Evolutionary conservation across 2,329 filamentous ascomycete genomes (phyloP).

Genomic region (Talaromyces sp.): DNA sequence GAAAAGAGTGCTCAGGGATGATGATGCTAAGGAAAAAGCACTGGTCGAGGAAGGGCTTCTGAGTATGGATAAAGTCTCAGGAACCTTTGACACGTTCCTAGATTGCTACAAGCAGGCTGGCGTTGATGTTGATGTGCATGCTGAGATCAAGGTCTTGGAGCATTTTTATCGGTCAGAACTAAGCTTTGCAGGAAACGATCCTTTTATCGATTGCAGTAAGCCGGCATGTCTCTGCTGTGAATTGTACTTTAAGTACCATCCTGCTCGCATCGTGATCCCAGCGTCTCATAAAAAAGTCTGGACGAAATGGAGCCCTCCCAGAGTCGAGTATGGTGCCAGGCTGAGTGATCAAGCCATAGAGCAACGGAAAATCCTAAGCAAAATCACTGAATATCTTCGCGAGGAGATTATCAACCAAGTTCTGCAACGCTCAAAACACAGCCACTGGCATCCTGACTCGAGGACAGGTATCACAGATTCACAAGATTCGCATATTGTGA

Average conservation of each 20-base stretch:
- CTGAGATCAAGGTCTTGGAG: constrained; percentile 50
- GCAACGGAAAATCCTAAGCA: constrained; percentile 26
- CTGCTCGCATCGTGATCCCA: constrained; percentile 25
- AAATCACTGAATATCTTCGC: constrained; percentile 26
- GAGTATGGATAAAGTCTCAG: constrained; percentile 27
- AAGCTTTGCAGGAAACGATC: constrained; percentile 39
- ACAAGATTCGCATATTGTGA: constrained; percentile 1
- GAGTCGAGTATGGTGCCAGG: constrained; percentile 17
- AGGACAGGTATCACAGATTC: constrained; percentile 21
- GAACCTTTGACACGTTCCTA: constrained; percentile 23
- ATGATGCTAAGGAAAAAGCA: constrained; percentile 11
- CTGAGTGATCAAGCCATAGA: constrained; percentile 16
- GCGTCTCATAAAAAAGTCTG: constrained; percentile 29
- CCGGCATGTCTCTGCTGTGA: constrained; percentile 50
- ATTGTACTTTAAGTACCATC: constrained; percentile 30
- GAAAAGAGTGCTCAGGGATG: constrained; percentile 26
- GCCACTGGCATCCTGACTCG: constrained; percentile 26
- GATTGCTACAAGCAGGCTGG: constrained; percentile 27
- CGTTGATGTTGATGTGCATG: constrained; percentile 36
- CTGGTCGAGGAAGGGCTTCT: constrained; percentile 21
- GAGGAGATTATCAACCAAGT: constrained; percentile 24
- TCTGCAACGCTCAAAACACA: constrained; percentile 20
- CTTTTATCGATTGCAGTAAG: constrained; percentile 53
- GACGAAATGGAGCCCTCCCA: constrained; percentile 29
- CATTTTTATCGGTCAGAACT: constrained; percentile 38